These are phyloP conservation scores for Syncephalastrum contaminatum DNA, from an alignment of 371 early-diverging fungal species.

Conservation along the genomic window DNA sequence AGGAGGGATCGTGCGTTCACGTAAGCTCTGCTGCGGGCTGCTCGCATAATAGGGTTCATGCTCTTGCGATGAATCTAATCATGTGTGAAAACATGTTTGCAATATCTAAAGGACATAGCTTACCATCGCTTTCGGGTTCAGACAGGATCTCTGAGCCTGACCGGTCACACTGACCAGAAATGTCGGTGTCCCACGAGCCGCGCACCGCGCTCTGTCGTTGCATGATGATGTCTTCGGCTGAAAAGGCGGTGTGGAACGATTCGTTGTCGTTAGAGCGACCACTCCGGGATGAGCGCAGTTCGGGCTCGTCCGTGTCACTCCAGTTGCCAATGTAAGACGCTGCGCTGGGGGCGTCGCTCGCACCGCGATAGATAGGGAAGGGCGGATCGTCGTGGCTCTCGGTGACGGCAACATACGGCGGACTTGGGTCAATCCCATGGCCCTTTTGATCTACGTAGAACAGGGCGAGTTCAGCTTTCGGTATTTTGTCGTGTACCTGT, in stretches of 20 bases:
- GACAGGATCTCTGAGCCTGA: slow-evolving; percentile 15
- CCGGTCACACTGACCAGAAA: slow-evolving; percentile 16
- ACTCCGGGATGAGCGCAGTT: slow-evolving; percentile 23
- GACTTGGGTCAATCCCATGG: too few relatives aligned
- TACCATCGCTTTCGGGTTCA: slow-evolving; percentile 23
- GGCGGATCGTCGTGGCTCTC: neutral
- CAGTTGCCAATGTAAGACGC: slow-evolving; percentile 22
- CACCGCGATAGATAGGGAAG: slow-evolving; percentile 5
- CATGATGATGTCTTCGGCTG: slow-evolving; percentile 9
- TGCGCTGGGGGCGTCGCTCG: slow-evolving; percentile 20
- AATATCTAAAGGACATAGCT: too few relatives aligned
- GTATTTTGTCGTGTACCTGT: neutral
- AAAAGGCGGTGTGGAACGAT: slow-evolving; percentile 41
- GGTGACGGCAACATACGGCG: neutral
- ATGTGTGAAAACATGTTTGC: too few relatives aligned
- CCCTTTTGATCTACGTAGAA: neutral
- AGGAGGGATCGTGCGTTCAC: slow-evolving; percentile 38
- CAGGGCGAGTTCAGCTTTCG: neutral
- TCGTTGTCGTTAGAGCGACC: slow-evolving; percentile 30
- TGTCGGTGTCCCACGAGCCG: slow-evolving; percentile 3
- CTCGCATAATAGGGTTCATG: too few relatives aligned
- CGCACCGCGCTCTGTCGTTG: slow-evolving; percentile 5
- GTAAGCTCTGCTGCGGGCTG: too few relatives aligned
- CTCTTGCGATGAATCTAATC: too few relatives aligned
- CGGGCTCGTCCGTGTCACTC: slow-evolving; percentile 6